Evolutionary conservation across 1,139 yeast genomes (phyloP).

Genomic region (Candida sojae): DNA sequence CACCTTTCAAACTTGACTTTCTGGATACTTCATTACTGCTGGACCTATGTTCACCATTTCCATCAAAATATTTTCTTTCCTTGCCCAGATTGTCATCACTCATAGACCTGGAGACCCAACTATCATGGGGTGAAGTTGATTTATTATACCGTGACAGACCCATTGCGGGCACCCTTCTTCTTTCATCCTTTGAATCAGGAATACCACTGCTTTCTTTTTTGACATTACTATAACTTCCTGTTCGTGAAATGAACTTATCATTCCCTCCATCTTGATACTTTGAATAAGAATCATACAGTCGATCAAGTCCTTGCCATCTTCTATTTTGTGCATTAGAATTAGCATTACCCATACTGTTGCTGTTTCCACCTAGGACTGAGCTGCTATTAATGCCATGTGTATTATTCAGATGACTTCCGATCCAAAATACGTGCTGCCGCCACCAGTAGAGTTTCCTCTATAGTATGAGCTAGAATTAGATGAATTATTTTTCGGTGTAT

Average conservation of each 20-base stretch:
- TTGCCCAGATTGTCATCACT: neutral
- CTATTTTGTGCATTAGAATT: conserved; percentile 4
- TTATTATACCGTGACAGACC: neutral
- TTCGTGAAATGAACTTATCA: conserved; percentile 9
- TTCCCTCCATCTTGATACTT: conserved; percentile 8
- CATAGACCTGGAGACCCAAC: conserved; percentile 4
- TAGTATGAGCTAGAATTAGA: conserved; percentile 9
- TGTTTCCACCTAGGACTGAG: neutral
- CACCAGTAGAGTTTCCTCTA: neutral
- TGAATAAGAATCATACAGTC: conserved; percentile 18
- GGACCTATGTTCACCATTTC: neutral
- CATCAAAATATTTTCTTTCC: neutral
- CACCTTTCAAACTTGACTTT: conserved; percentile 3
- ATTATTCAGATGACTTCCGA: conserved; percentile 1
- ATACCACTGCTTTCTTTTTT: neutral
- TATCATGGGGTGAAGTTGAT: conserved; percentile 6
- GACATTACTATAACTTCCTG: conserved; percentile 3
- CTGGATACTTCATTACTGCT: conserved; percentile 2
- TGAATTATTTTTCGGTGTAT: conserved; percentile 6
- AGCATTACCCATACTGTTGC: neutral
- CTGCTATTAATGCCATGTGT: neutral
- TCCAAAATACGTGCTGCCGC: conserved; percentile 3
- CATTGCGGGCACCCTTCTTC: conserved; percentile 1
- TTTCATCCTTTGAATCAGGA: conserved; percentile 4
- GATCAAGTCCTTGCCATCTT: conserved; percentile 12